A percentile compares a stretch with the other conserved stretches of the same genome.
These are phyloP conservation scores for Candida albicans DNA, from an alignment of 1,139 yeast species.

Conservation along the genomic window DNA sequence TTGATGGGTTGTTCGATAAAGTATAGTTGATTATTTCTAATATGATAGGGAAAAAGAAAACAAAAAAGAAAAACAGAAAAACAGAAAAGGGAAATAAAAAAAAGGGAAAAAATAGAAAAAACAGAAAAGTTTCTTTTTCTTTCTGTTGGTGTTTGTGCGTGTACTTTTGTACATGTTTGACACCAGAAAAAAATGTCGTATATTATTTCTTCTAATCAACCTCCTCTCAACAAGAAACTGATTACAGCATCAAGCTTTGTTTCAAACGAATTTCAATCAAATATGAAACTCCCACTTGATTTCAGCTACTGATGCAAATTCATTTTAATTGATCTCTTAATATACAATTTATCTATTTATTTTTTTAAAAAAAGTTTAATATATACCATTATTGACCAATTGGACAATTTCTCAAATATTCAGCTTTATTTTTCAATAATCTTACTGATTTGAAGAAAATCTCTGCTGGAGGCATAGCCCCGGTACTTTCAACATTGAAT, in stretches of 20 bases:
- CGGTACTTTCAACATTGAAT: slow-evolving; percentile 90
- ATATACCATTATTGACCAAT: slow-evolving; percentile 50
- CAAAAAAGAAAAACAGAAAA: not conserved
- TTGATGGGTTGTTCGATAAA: too few species aligned
- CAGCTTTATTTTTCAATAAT: slow-evolving; percentile 82
- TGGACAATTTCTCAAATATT: slow-evolving; percentile 75
- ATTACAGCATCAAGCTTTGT: too few species aligned
- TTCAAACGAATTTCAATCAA: too few species aligned
- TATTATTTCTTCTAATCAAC: too few species aligned
- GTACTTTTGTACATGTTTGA: not conserved
- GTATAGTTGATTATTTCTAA: not conserved
- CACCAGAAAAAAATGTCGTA: not conserved
- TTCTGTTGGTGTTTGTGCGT: not conserved
- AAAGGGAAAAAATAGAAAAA: not conserved
- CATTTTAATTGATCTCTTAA: not conserved
- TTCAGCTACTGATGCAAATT: not conserved
- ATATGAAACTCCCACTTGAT: too few species aligned
- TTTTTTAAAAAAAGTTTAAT: not conserved
- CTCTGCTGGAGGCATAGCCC: slow-evolving; percentile 96
- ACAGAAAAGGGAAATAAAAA: not conserved
- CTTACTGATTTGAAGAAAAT: slow-evolving; percentile 88
- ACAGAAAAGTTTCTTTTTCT: not conserved
- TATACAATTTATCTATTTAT: not conserved
- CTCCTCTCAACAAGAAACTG: too few species aligned
- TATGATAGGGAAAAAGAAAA: not conserved